These are phyloP conservation scores for Solanum hybrid DNA, from an alignment of 305 asterid species.

Conservation along the genomic window DNA sequence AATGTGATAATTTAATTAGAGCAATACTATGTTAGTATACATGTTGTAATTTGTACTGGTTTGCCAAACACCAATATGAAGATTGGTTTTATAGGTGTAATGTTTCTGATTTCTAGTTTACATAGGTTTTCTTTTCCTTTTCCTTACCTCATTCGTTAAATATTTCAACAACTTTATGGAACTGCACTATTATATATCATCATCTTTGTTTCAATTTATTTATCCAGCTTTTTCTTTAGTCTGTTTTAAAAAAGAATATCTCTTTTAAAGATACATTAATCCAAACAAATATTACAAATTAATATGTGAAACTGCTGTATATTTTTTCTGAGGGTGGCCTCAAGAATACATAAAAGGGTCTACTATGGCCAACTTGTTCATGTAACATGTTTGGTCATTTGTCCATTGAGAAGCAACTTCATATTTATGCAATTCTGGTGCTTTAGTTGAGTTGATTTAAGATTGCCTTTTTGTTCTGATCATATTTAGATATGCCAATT, in stretches of 20 bases:
- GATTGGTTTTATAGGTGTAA: not conserved
- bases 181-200: not conserved
- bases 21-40: not conserved
- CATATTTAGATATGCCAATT: not conserved
- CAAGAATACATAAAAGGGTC: slow-evolving; percentile 12
- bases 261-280: not conserved
- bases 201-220: not conserved
- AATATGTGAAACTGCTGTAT: not conserved
- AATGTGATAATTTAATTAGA: not conserved
- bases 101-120: not conserved
- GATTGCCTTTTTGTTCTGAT: not conserved
- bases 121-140: not conserved
- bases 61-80: not conserved
- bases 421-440: not conserved
- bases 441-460: not conserved
- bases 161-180: not conserved
- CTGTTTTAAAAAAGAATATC: not conserved
- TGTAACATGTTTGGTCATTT: not conserved
- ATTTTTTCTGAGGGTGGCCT: not conserved
- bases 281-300: not conserved
- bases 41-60: not conserved
- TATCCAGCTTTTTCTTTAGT: not conserved
- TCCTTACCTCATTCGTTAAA: not conserved
- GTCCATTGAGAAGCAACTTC: not conserved
- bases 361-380: slow-evolving; percentile 7